Evolutionary conservation across 2,329 filamentous ascomycete species (phyloP), one percentile per base, ranked within the genome.

Genomic region (Tolypocladium cylindrosporum): DNA sequence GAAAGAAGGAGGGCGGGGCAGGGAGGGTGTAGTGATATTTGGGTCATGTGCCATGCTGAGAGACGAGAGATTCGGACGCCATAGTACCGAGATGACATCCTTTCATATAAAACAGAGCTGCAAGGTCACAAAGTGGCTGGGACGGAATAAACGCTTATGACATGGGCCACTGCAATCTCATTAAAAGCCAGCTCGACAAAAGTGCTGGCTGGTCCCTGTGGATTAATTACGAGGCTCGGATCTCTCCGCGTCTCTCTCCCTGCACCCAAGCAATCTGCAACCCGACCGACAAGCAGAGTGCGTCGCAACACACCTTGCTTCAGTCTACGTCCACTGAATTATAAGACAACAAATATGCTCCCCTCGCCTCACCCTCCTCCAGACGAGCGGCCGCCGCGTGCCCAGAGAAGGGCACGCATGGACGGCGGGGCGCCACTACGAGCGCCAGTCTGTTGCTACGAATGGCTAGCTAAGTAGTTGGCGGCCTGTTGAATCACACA

Each of bases 401-500:
- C 34, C 27, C 31, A 16, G 27, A 43, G 21, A 6, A 31, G 8
- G 19, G 21, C 16, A 7, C 19, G 39, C 9, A 27, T 40, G 19
- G 37, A 24, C 37, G 52, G 11, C 8, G n/a, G 34, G 9, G 41
- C n/a, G n/a, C 19, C 41, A 11, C 27, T 42, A 19, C 24, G n/a
- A 9, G 45, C 55, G 9, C 16, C 9, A 9, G 45, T 27, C 45
- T 14, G 45, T 7, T 13, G 14, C 59, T 68, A 83, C 59, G 80
- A 82, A 67, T 81, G 79, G 69, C 72, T 82, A 50, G 81, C 80
- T 61, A 84, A 74, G 64, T 75, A 75, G 66, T 84, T 82, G 62
- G 81, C 81, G 56, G 81, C 81, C 81, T 74, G 55, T 37, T 19
- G 4, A 39, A 58, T 9, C 36, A 52, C 10, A 11, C 55, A 21